phyloP scores from a whole-genome alignment of 2,329 filamentous ascomycete genomes.

The Alternaria infectoria region DNA sequence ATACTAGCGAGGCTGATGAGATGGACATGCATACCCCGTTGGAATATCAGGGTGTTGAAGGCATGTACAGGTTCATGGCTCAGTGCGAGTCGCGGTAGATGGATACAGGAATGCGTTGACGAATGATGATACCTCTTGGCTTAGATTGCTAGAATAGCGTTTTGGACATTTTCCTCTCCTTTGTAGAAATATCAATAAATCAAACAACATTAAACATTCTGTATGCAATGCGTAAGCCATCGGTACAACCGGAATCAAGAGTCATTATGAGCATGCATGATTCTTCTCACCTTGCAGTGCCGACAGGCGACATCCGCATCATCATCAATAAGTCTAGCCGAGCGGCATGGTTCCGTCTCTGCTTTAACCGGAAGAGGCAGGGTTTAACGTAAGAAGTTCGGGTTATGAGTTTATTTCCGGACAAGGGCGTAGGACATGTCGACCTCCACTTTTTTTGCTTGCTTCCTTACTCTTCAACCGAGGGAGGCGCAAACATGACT shows the following conservation, averaged over 20 bases:
- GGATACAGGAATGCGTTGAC: constrained; percentile 9
- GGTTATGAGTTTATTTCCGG: constrained; percentile 27
- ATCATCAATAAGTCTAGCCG: too few species aligned
- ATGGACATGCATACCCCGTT: constrained; percentile 51
- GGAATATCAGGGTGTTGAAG: constrained; percentile 68
- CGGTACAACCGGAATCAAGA: too few species aligned
- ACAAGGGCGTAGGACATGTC: background rate
- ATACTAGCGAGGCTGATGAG: constrained; percentile 59
- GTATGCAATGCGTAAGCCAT: too few species aligned
- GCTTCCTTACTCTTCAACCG: background rate
- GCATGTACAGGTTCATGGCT: constrained; percentile 70
- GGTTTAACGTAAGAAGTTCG: constrained; percentile 18
- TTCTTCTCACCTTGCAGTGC: too few species aligned
- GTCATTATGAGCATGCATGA: too few species aligned
- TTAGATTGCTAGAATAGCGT: constrained; percentile 31
- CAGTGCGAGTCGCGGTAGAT: constrained; percentile 60
- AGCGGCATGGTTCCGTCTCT: background rate
- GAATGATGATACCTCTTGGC: constrained; percentile 33
- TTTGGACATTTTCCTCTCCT: constrained; percentile 25
- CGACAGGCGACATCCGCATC: too few species aligned
- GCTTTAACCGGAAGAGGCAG: background rate
- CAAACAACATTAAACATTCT: background rate
- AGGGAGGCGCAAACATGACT: background rate
- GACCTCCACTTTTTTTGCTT: constrained; percentile 9
- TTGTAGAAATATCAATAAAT: constrained; percentile 20